Conservation (phyloP, 192 early-diverging fungal species). For the Coemansia umbellata region DNA sequence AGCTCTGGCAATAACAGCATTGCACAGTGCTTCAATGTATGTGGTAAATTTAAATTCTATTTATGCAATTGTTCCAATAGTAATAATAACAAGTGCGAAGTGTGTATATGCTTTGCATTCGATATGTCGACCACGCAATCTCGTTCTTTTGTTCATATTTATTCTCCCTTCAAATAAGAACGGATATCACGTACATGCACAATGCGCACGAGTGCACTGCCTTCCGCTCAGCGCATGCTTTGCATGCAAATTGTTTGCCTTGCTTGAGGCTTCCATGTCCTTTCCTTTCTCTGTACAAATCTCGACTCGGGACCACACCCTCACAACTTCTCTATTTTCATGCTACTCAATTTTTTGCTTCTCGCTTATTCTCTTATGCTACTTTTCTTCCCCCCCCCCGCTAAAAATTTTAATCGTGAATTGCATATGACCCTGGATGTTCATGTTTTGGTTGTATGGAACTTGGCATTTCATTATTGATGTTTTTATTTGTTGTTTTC, state of each 20-base stretch:
- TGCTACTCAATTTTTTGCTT: too few relatives aligned
- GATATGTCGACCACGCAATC: too few relatives aligned
- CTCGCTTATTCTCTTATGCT: too few relatives aligned
- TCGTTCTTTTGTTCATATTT: background rate
- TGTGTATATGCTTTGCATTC: background rate
- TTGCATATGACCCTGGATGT: background rate
- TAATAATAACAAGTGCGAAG: background rate
- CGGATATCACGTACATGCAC: too few relatives aligned
- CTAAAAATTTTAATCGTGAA: background rate
- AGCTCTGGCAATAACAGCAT: background rate
- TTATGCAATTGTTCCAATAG: background rate
- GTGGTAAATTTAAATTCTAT: background rate
- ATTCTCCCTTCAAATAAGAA: background rate
- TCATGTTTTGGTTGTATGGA: background rate
- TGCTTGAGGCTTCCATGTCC: too few relatives aligned
- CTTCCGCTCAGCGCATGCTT: too few relatives aligned
- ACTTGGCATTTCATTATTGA: background rate
- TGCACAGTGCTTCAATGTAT: constrained; percentile 1
- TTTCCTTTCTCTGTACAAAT: too few relatives aligned
- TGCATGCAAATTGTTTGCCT: too few relatives aligned
- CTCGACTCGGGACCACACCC: too few relatives aligned
- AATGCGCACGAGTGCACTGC: too few relatives aligned
- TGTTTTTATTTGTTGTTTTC: constrained; percentile 8
- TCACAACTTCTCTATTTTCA: too few relatives aligned
- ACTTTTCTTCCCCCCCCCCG: too few relatives aligned